Base-by-base conservation (phyloP, 1,139 yeast species). In the Candida sojae region DNA sequence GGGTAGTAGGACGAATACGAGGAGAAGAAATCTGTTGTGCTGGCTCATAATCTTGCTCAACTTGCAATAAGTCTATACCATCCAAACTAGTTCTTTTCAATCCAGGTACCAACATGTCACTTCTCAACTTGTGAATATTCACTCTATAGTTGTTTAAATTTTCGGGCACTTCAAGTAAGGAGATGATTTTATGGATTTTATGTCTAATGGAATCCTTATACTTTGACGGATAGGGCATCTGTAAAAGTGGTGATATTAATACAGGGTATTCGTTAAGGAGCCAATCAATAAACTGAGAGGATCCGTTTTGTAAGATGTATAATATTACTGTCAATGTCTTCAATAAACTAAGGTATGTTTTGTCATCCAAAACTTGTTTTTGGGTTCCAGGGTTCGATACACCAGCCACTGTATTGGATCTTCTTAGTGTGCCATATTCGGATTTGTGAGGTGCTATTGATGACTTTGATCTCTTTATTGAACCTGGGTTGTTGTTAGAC, bases 51-150 rank as follows among this genome's bases (percentile, higher is more conserved):
- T 45, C 13, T 38, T 48, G 44, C 33, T 53, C 47, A 1, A 50
- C 50, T 29, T 44, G 50, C 17, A 50, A 39, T 35, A 45, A 47
- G 37, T 50, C 53, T 12, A 50, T 36, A 26, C 49, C 51, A 43
- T 54, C 57, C 38, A 54, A 41, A 30, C 55, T 51, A 6, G 51
- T 49, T 33, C 59, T 39, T 44, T 65, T 64, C 34, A 70, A 55
- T 0, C 76, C 72, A 0, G 79, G 78, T 1, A 64, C 62, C 6
- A 65, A 51, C 75, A 79, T 68, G 21, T 73, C 78, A 8, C 64
- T 57, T 43, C 82, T 59, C 48, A 75, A 58, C 30, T 60, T 61
- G 48, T 73, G 75, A 52, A 75, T 71, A 42, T 71, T 71, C 4
- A 63, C 54, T 46, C 80, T 62, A 52, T 70, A 70, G 13, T 57